These are phyloP conservation scores for Aspergillus ostianus DNA, from an alignment of 495 filamentous ascomycete species.

Conservation along the genomic window DNA sequence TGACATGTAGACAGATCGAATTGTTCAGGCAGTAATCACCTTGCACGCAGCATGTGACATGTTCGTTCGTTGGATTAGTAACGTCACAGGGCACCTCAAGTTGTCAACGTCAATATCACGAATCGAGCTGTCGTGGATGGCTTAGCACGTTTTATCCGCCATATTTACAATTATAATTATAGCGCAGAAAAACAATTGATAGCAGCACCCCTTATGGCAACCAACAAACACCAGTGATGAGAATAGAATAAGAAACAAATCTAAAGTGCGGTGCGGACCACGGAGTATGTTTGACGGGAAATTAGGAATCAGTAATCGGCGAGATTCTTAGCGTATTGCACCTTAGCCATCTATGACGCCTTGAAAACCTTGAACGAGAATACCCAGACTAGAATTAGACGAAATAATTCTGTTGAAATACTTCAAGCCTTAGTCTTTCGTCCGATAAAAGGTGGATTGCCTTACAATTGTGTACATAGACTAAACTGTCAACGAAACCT, in stretches of 20 bases:
- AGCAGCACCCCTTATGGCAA: not conserved
- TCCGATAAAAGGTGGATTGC: too few species aligned
- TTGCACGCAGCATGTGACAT: constrained; percentile 12
- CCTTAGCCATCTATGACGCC: too few species aligned
- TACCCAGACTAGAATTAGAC: too few species aligned
- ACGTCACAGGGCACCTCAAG: constrained; percentile 10
- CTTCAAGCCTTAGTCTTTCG: too few species aligned
- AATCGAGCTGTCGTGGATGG: constrained; percentile 3
- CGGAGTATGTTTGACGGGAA: too few species aligned
- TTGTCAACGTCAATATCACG: not conserved
- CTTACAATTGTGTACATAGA: too few species aligned
- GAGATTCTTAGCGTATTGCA: too few species aligned
- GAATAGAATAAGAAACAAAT: not conserved
- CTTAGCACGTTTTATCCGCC: constrained; percentile 6
- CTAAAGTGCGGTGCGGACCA: not conserved
- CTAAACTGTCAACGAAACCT: too few species aligned
- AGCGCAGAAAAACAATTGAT: not conserved
- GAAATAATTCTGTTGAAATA: too few species aligned
- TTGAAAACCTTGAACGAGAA: too few species aligned
- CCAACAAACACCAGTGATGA: not conserved
- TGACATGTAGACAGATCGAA: constrained; percentile 6
- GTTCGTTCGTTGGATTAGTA: constrained; percentile 9
- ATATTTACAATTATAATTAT: not conserved
- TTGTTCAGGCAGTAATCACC: constrained; percentile 16
- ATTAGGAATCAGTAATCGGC: too few species aligned